Evolutionary conservation across 768 basidiomycete species (phyloP).

Genomic region (Collybia sp.): DNA sequence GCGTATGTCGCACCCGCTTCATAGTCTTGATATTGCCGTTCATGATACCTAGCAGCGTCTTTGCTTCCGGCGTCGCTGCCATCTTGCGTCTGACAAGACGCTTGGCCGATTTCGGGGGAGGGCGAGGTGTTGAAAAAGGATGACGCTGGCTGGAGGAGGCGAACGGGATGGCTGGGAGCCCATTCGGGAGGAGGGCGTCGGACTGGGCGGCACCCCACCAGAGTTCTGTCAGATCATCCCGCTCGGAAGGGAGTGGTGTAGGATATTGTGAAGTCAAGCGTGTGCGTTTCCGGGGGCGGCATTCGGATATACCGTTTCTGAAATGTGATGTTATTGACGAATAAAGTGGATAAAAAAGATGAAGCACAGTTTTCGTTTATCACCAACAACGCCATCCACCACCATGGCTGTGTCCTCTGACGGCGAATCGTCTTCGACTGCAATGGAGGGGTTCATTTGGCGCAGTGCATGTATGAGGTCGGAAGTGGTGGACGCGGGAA

Average conservation of each 20-base stretch:
- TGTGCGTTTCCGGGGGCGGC: slow-evolving; percentile 59
- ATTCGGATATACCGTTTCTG: slow-evolving; percentile 30
- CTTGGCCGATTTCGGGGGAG: slow-evolving; percentile 19
- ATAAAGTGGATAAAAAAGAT: slow-evolving; percentile 1
- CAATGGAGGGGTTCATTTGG: slow-evolving; percentile 28
- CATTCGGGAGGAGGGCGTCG: slow-evolving; percentile 57
- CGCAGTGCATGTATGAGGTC: slow-evolving; percentile 24
- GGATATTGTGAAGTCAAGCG: slow-evolving; percentile 41
- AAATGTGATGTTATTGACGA: slow-evolving; percentile 1
- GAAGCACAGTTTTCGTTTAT: slow-evolving; percentile 58
- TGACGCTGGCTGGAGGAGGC: slow-evolving; percentile 23
- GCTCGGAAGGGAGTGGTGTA: slow-evolving; percentile 29
- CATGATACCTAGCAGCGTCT: slow-evolving; percentile 63
- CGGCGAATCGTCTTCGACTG: slow-evolving; percentile 24
- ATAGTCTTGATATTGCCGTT: slow-evolving; percentile 74
- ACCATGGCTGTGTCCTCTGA: slow-evolving; percentile 16
- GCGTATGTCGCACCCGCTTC: slow-evolving; percentile 67
- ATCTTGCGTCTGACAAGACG: slow-evolving; percentile 4
- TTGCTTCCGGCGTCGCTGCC: slow-evolving; percentile 20
- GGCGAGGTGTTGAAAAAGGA: slow-evolving; percentile 31
- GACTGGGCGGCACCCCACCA: slow-evolving; percentile 78
- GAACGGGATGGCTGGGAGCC: slow-evolving; percentile 51
- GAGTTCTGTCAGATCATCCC: slow-evolving; percentile 44
- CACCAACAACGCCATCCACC: slow-evolving; percentile 36
- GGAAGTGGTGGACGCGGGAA: slow-evolving; percentile 6